phyloP scores from a whole-genome alignment of 495 filamentous ascomycete species.

The Penicillium daleae region DNA sequence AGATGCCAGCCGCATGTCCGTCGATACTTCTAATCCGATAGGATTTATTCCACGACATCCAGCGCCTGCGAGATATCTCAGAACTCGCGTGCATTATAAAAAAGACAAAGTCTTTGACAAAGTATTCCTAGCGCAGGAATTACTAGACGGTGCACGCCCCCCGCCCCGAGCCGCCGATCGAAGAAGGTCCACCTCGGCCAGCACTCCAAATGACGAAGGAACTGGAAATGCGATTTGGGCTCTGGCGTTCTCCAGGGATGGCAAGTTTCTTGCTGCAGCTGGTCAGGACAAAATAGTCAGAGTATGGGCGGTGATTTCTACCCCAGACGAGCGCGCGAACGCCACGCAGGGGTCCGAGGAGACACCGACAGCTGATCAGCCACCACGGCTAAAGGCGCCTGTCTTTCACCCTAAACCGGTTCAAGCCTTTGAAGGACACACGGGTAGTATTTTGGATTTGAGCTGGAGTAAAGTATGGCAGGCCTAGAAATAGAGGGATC shows the following conservation, averaged over 20 bases:
- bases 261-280: constrained; percentile 85
- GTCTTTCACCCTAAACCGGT: constrained; percentile 83
- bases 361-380: constrained; percentile 45
- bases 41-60: constrained; percentile 89
- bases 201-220: constrained; percentile 41
- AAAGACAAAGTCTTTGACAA: constrained; percentile 81
- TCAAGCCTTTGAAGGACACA: constrained; percentile 83
- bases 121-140: constrained; percentile 88
- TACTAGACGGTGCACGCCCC: constrained; percentile 47
- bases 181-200: constrained; percentile 30
- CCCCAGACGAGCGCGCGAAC: constrained; percentile 71
- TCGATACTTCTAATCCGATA: constrained; percentile 78
- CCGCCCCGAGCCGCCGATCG: constrained; percentile 29
- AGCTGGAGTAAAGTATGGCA: constrained; percentile 88
- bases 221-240: constrained; percentile 77
- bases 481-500: not conserved
- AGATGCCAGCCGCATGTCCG: constrained; percentile 72
- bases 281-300: constrained; percentile 86
- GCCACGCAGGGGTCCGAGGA: constrained; percentile 74
- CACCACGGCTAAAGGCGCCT: constrained; percentile 74
- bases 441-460: constrained; percentile 83
- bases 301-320: constrained; percentile 88
- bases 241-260: constrained; percentile 90
- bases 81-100: constrained; percentile 79
- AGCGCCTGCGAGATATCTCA: constrained; percentile 89